Evolutionary conservation across 192 early-diverging fungal genomes (phyloP), one percentile per base, ranked within the genome.

Genomic region (Backusella circina): DNA sequence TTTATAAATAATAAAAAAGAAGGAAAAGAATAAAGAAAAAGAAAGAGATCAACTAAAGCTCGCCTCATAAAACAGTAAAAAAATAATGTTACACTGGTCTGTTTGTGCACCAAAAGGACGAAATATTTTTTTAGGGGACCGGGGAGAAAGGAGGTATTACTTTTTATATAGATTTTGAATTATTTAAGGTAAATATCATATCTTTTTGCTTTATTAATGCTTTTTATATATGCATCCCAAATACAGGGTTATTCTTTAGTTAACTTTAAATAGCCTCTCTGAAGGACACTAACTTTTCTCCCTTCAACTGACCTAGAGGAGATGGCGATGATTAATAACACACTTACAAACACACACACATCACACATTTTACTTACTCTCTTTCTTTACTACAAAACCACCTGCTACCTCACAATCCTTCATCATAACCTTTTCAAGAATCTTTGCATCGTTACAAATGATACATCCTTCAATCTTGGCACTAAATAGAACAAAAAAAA

Each of bases 341-440:
- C 39, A 41, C 13, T 4, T 15, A 41, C 39, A 41, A 16, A 41
- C 39, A 16, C 39, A 41, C 39, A 12, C 50, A 61, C 2, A 10
- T 1, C 12, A 9, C 2, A 21, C 23, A n/a, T 33, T 18, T 57
- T 54, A 85, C 89, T 76, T 87, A 90, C 84, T 89, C 23, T 91
- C 91, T 75, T 87, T 86, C 73, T 89, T 88, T 8, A 96, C 91
- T 15, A 91, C 75, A 66, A 83, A 87, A 2, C 85, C 86, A 35
- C 90, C 87, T 36, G 86, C 91, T 15, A 96, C 91, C 71, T 97
- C 95, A 82, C 96, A 99, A 73, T 96, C 94, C 80, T 93, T 97
- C 44, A 99, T 88, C 51, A 88, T 79, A 10, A 89, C 85, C 72
- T 91, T 91, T 71, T 91, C 92, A 32, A 87, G 80, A 16, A 99